A percentile compares a stretch with the other conserved stretches of the same genome.
Conservation (phyloP, 73 alveolate species). For the Symbiodinium natans region DNA sequence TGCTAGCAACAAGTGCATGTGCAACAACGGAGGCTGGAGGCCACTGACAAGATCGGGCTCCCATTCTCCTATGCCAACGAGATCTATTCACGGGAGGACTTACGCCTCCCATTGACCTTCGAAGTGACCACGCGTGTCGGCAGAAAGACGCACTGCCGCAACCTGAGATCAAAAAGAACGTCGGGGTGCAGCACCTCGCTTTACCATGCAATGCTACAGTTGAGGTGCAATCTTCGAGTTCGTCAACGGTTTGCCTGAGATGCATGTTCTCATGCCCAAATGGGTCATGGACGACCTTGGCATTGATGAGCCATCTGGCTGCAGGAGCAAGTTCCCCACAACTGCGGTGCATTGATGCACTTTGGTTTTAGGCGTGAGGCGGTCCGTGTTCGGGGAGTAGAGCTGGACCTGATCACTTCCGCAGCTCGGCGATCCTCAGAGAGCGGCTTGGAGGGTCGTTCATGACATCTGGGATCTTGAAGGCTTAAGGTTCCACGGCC, state of each 20-base stretch:
- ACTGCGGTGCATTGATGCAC: background rate
- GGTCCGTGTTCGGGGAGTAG: constrained; percentile 63
- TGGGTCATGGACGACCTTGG: constrained; percentile 84
- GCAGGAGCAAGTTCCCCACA: background rate
- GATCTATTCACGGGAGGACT: constrained; percentile 47
- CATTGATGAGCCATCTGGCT: constrained; percentile 10
- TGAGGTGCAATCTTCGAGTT: constrained; percentile 80
- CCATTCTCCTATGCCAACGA: constrained; percentile 84
- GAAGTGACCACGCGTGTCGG: constrained; percentile 57
- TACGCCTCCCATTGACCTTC: constrained; percentile 34
- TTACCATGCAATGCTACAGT: no score
- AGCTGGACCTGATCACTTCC: constrained; percentile 24
- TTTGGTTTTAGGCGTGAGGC: constrained; percentile 24
- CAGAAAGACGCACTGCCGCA: constrained; percentile 48
- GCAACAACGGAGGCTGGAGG: constrained; percentile 20
- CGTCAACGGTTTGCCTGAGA: constrained; percentile 55
- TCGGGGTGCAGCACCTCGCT: no score
- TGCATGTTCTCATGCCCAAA: constrained; percentile 40
- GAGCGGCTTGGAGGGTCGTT: no score
- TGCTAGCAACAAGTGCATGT: background rate
- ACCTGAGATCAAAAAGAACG: background rate
- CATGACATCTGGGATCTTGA: no score
- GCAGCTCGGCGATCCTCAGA: background rate
- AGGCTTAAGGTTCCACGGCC: no score
- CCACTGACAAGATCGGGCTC: constrained; percentile 82